phyloP scores from a whole-genome alignment of 1,139 yeast genomes.

The Candida freyschussii region DNA sequence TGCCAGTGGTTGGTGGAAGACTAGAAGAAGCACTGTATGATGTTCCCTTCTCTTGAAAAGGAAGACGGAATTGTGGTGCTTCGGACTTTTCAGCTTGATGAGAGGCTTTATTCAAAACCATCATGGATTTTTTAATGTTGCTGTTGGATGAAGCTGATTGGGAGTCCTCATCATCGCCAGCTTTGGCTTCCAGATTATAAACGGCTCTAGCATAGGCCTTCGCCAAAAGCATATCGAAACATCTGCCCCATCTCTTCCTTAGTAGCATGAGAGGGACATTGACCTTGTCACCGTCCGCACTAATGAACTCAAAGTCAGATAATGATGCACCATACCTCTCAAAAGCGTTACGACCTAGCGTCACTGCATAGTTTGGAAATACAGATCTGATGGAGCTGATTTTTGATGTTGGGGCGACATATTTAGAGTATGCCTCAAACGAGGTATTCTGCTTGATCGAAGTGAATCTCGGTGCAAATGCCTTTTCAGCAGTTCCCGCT shows the following conservation, averaged over 20 bases:
- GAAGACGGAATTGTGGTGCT: slow-evolving; percentile 24
- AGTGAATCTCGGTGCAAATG: neutral
- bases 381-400: slow-evolving; percentile 63
- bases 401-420: slow-evolving; percentile 65
- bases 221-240: slow-evolving; percentile 55
- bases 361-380: slow-evolving; percentile 71
- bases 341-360: slow-evolving; percentile 69
- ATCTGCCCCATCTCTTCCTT: slow-evolving; percentile 71
- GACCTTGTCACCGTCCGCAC: slow-evolving; percentile 60
- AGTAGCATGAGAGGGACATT: slow-evolving; percentile 57
- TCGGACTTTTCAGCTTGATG: slow-evolving; percentile 14
- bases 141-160: slow-evolving; percentile 16
- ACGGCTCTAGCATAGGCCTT: slow-evolving; percentile 60
- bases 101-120: slow-evolving; percentile 17
- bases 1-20: slow-evolving; percentile 7
- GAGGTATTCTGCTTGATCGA: slow-evolving; percentile 19
- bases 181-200: slow-evolving; percentile 35
- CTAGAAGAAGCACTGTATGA: slow-evolving; percentile 16
- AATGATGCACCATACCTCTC: slow-evolving; percentile 60
- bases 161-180: slow-evolving; percentile 14
- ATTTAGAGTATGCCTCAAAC: slow-evolving; percentile 70
- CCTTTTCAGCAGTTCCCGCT: neutral
- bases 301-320: slow-evolving; percentile 66
- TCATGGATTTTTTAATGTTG: slow-evolving; percentile 18
- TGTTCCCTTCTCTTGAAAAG: slow-evolving; percentile 22